Base-by-base conservation (phyloP, 768 basidiomycete species). In the Leucogyrophana mollusca region DNA sequence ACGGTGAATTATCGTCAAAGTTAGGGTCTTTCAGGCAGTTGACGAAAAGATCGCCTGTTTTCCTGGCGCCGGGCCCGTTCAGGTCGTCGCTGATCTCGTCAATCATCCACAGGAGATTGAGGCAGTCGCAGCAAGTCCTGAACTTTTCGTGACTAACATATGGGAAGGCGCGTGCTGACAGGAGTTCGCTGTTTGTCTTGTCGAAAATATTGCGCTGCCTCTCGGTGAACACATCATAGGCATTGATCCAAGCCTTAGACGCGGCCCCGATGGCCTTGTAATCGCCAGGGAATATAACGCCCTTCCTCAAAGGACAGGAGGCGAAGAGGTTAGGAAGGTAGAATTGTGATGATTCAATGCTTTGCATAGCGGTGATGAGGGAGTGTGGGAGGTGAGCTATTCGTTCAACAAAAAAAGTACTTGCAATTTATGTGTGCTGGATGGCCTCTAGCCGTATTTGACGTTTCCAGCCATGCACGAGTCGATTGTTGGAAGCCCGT, bases 21-120 rank as follows among this genome's bases (percentile, higher is more conserved):
- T 69, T 58, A 10, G 74, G 60, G 50, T 82, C 68, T 50, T 62
- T 68, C 72, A 85, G 72, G 9, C 76, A 76, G 46, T 77, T 72
- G 40, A 79, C 62, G 51, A 79, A 78, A 18, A 75, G 68, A 38
- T 74, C 67, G 14, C 80, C 78, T 22, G 79, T 83, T 20, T 65
- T 66, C 34, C 69, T 69, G 33, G 80, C 83, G 39, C 78, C 83
- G 44, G 65, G 63, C 21, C 76, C 78, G 56, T 67, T 73, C 59
- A 84, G 83, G 47, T 83, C 82, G 52, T 85, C 82, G 59, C 80
- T 83, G 43, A 83, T 72, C 62, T 85, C 83, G 61, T 86, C 85
- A 40, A 84, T 71, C 47, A 80, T 78, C 65, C 82, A 85, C 22
- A 86, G 73, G 10, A 80, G 65, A 55, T 85, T 46, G 54, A 81